These are phyloP conservation scores for Vanderwaltozyma tropicalis DNA, from an alignment of 805 yeast species.

Conservation along the genomic window DNA sequence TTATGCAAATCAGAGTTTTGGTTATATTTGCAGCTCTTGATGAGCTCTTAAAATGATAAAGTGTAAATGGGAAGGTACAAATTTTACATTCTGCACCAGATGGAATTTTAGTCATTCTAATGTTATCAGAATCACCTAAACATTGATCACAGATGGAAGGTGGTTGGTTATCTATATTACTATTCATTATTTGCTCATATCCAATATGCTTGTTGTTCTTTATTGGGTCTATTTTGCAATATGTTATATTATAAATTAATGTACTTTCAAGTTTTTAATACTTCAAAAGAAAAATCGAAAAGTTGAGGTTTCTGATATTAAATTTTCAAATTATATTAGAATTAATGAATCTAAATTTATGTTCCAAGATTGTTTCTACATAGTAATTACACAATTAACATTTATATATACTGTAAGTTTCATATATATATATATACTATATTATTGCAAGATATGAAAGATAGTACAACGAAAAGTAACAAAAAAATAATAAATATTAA, in stretches of 20 bases:
- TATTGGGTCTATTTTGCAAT: too few species aligned
- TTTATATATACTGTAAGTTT: background rate
- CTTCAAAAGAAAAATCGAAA: too few species aligned
- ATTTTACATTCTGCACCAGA: constrained; percentile 75
- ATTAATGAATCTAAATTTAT: too few species aligned
- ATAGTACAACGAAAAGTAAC: background rate
- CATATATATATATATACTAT: background rate
- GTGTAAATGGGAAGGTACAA: constrained; percentile 78
- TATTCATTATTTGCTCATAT: background rate
- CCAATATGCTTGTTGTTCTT: too few species aligned
- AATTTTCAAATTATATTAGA: too few species aligned
- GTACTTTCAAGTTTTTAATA: too few species aligned
- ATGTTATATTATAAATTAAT: too few species aligned
- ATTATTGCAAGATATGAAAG: background rate
- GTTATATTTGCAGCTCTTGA: constrained; percentile 33
- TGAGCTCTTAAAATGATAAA: constrained; percentile 45
- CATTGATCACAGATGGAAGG: constrained; percentile 53
- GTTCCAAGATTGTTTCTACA: too few species aligned
- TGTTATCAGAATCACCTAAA: constrained; percentile 38
- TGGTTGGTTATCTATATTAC: background rate
- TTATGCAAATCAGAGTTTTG: constrained; percentile 62
- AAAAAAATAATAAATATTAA: background rate
- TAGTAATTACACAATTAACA: too few species aligned
- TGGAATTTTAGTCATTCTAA: constrained; percentile 55
- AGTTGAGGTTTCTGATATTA: too few species aligned